Evolutionary conservation across 345 rosid species (phyloP), one percentile per base, ranked within the genome.

Genomic region (Salix viminalis): DNA sequence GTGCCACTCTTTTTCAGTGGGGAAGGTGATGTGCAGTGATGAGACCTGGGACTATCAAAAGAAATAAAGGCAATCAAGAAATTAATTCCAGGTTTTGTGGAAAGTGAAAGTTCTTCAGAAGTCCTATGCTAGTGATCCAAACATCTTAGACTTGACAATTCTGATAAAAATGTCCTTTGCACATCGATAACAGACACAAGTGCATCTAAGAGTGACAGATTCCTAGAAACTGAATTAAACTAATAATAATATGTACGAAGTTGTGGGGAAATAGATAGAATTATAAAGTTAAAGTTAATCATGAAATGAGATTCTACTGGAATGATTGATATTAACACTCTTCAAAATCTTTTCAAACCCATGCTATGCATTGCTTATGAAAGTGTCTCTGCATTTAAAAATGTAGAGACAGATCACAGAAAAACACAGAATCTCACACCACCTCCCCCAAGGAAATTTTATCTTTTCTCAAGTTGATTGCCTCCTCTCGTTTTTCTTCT

Each of bases 1-100:
- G 65, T 80, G 67, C 97, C 99, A 95, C 82, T 95, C 96, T 16
- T 80, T 75, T 84, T 92, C 97, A 70, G 95, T 88, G 10, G 94
- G 83, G 80, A 95, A 95, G 75, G 99, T 93, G 39, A 95, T 83
- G 73, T 95, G 99, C 67, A 95, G 70, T 46, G 99, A 93, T 34
- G 99, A 95, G 74, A 95, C 86, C 79, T 79, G 91, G 50, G 91
- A 81, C 99, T 95, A 88, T 75, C 46, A 71, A 71, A 80, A 52
- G 69, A 70, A 28, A 83, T 13, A 44, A 24, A 70, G 46, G 30
- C 74, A 58, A 30, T 61, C 15, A 66, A 16, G 7, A 41, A 41
- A 34, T 36, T 28, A 64, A 46, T 46, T 46, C 50, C 50, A 46
- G 50, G 50, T 46, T 46, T 6, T 13, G 18, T 10, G 18, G 50